These are phyloP conservation scores for Lactifluus pinguis DNA, from an alignment of 768 basidiomycete genomes.

Conservation along the genomic window DNA sequence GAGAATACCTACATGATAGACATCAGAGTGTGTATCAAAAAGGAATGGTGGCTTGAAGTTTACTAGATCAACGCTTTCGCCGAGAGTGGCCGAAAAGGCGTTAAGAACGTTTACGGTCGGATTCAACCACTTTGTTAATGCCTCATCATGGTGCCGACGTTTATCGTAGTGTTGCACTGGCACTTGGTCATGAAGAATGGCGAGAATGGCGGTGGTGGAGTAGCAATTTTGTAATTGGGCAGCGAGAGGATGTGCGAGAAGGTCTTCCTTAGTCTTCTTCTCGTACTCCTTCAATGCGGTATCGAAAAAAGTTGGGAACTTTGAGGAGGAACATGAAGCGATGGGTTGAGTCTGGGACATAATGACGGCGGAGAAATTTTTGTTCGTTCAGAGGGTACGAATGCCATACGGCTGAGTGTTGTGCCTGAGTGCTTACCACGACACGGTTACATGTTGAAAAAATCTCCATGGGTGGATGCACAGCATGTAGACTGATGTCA, in stretches of 20 bases:
- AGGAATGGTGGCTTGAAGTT: too few species aligned
- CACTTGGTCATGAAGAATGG: not conserved
- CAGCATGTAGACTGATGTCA: too few species aligned
- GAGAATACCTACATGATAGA: too few species aligned
- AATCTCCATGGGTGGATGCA: too few species aligned
- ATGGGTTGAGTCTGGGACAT: not conserved
- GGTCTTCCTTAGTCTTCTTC: not conserved
- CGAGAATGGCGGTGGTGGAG: not conserved
- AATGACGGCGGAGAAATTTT: not conserved
- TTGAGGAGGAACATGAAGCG: not conserved
- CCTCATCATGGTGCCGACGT: too few species aligned
- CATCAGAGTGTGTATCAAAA: too few species aligned
- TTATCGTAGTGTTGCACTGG: not conserved
- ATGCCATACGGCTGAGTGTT: too few species aligned
- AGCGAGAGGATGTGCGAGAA: not conserved
- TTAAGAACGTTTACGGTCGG: not conserved
- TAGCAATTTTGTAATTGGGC: not conserved
- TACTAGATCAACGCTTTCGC: not conserved
- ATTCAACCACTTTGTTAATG: not conserved
- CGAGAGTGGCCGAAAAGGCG: not conserved
- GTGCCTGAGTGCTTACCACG: too few species aligned
- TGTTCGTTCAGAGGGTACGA: too few species aligned
- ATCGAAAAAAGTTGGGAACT: not conserved
- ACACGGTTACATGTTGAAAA: too few species aligned
- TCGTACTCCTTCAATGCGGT: not conserved